Conservation (phyloP, 257 asterid genomes). For the Solanum sitiens region DNA sequence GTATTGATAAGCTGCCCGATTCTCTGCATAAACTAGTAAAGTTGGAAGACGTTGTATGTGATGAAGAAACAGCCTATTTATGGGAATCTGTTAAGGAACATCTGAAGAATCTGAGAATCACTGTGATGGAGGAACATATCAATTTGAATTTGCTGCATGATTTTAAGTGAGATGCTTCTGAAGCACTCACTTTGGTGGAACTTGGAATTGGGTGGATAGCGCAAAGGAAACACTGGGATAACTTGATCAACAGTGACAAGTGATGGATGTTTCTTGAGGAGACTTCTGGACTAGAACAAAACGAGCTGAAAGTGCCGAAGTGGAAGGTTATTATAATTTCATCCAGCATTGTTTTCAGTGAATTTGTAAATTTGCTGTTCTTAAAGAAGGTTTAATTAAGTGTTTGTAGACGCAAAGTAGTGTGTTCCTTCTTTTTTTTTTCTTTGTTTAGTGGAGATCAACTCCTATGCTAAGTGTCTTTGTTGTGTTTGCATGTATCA, state of each 20-base stretch:
- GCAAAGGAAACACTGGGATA: not conserved
- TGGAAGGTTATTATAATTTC: not conserved
- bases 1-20: conserved; percentile 9
- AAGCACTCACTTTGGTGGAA: not conserved
- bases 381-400: no score
- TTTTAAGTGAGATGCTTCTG: not conserved
- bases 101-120: conserved; percentile 7
- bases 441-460: no score
- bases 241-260: not conserved
- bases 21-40: conserved; percentile 4
- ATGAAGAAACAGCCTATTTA: conserved; percentile 10
- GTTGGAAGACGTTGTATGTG: conserved; percentile 16
- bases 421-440: no score
- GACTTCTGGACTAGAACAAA: not conserved
- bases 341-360: no score
- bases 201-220: not conserved
- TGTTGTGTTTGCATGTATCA: no score
- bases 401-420: no score
- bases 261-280: not conserved
- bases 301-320: not conserved
- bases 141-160: conserved; percentile 25
- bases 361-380: no score
- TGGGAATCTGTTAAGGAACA: not conserved
- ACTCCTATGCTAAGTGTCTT: no score
- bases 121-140: conserved; percentile 10